Evolutionary conservation across 73 alveolate species (phyloP).

Genomic region (Uronychia binucleata): DNA sequence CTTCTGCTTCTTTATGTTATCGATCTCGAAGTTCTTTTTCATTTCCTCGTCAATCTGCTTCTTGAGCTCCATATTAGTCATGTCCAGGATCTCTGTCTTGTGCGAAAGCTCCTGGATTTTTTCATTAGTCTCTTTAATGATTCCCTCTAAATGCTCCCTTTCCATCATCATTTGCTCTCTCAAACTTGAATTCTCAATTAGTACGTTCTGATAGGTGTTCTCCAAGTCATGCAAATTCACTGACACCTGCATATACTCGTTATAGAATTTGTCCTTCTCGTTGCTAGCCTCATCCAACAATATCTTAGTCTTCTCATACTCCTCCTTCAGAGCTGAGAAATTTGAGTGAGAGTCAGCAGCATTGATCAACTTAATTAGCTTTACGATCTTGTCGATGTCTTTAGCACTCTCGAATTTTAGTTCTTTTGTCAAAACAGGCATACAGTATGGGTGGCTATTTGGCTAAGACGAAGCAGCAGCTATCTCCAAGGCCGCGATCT

Average conservation of each 20-base stretch:
- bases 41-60: neutral
- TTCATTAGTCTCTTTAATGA: neutral
- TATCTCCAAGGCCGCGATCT: conserved; percentile 29
- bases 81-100: neutral
- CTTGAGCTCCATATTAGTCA: neutral
- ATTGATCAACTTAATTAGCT: conserved; percentile 23
- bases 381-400: conserved; percentile 31
- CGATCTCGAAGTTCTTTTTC: neutral
- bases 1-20: neutral
- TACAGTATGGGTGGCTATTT: neutral
- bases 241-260: conserved; percentile 4
- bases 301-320: conserved; percentile 24
- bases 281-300: conserved; percentile 17
- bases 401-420: neutral
- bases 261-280: conserved; percentile 13
- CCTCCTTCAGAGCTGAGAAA: conserved; percentile 23
- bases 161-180: neutral
- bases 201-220: conserved; percentile 5
- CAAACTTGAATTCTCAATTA: neutral
- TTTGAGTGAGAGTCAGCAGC: conserved; percentile 23
- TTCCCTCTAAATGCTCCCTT: neutral
- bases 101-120: neutral
- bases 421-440: neutral
- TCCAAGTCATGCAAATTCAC: conserved; percentile 29
- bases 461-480: neutral